Percentiles rank a stretch among this genome's conserved stretches.
phyloP scores from a whole-genome alignment of 192 early-diverging fungal genomes.

The Coemansia reversa region DNA sequence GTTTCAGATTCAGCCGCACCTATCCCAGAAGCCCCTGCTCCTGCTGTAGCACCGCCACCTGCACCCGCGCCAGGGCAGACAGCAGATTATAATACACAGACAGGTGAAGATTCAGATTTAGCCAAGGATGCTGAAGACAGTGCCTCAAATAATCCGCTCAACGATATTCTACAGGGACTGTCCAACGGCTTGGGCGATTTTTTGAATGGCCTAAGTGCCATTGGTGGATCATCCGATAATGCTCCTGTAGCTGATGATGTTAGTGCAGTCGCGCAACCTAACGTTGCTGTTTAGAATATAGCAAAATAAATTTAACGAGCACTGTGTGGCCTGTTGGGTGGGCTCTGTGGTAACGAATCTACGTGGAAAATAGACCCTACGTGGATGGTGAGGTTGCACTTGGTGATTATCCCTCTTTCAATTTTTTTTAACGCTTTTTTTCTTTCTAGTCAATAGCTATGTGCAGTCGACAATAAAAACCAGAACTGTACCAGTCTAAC shows the following conservation, averaged over 20 bases:
- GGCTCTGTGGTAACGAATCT: too few species aligned
- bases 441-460: too few species aligned
- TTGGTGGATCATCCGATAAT: conserved; percentile 1
- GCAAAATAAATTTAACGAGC: too few species aligned
- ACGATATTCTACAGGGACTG: conserved; percentile 23
- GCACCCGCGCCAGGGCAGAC: conserved; percentile 20
- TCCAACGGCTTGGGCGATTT: conserved; percentile 28
- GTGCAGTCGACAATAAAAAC: too few species aligned
- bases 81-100: conserved; percentile 21
- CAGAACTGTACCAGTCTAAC: too few species aligned
- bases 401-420: too few species aligned
- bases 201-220: conserved; percentile 22
- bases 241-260: conserved; percentile 13
- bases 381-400: too few species aligned
- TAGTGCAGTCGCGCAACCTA: conserved; percentile 30
- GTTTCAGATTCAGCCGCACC: background rate
- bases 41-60: background rate
- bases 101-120: background rate
- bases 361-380: too few species aligned
- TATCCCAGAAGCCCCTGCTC: background rate
- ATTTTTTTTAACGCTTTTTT: too few species aligned
- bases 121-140: background rate
- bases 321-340: too few species aligned
- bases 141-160: conserved; percentile 23
- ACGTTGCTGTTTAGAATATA: conserved; percentile 2